Base-by-base conservation (phyloP, 2,329 filamentous ascomycete genomes). In the Elsinoe fawcettii region DNA sequence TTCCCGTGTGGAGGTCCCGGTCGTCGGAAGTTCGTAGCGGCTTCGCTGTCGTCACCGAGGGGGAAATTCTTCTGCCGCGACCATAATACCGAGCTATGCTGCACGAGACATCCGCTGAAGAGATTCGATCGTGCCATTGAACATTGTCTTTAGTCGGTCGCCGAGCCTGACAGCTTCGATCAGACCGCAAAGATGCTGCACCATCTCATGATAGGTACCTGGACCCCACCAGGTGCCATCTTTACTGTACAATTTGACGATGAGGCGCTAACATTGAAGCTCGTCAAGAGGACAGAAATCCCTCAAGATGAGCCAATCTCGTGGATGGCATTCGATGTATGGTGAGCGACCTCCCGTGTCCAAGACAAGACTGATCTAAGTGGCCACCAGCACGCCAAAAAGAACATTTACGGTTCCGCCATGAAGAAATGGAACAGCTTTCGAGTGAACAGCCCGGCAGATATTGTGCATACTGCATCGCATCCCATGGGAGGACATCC, bases 361-460 rank as follows among this genome's bases (percentile, higher is more conserved):
- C 57, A 6, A 49, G 27, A 25, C 5, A 30, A 30, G 23, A 27
- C 14, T 53, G 7, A 49, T 54, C 20, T 18, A 49, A 44, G 14
- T 46, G 60, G 64, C 66, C 51, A 66, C 27, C 67, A 92, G 85
- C 88, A 95, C 73, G 76, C 80, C 60, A 87, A 86, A 67, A 92
- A 90, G 73, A 86, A 87, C 69, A 85, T 95, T 60, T 95, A 95
- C 71, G 90, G 90, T 66, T 85, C 90, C 2, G 88, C 88, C 60
- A 93, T 93, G 88, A 95, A 95, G 78, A 92, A 90, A 70, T 95
- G 89, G 88, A 86, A 86, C 51, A 90, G 86, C 69, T 92, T 88
- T 71, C 77, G 83, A 46, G 86, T 95, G 66, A 81, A 85, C 65
- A 85, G 81, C 63, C 87, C 89, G 2, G 85, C 82, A 1, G 82